phyloP scores from a whole-genome alignment of 2,329 filamentous ascomycete species.

The Ophiostoma pallidulum region DNA sequence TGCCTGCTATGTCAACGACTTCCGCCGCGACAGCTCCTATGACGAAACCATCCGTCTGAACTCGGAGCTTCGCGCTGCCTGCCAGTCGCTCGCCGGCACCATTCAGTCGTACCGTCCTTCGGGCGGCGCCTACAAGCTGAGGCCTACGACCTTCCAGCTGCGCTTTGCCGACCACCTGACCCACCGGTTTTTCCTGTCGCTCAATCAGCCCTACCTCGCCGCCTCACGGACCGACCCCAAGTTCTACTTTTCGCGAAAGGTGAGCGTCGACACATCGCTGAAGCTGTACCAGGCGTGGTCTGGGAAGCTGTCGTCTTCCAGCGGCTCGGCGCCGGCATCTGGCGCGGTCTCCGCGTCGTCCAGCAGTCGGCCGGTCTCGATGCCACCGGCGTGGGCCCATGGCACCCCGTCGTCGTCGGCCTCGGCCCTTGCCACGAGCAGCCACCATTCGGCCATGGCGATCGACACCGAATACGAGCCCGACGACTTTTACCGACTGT shows the following conservation, averaged over 20 bases:
- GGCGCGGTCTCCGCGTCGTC: too few relatives aligned
- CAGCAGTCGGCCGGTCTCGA: too few relatives aligned
- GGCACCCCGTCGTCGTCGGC: neutral
- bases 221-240: slow-evolving; percentile 35
- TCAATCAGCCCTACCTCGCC: slow-evolving; percentile 43
- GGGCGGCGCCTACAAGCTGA: slow-evolving; percentile 5
- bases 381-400: neutral
- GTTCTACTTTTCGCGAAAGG: slow-evolving; percentile 45
- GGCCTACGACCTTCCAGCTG: slow-evolving; percentile 30
- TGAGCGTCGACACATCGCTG: slow-evolving; percentile 33
- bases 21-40: slow-evolving; percentile 34
- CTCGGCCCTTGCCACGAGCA: neutral
- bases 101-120: slow-evolving; percentile 22
- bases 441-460: neutral
- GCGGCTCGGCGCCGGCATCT: neutral
- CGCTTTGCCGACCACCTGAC: slow-evolving; percentile 33
- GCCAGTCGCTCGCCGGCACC: slow-evolving; percentile 26
- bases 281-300: slow-evolving; percentile 23
- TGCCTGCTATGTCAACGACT: slow-evolving; percentile 37
- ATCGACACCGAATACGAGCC: slow-evolving; percentile 17
- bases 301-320: slow-evolving; percentile 5
- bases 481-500: slow-evolving; percentile 30
- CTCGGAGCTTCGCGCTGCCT: slow-evolving; percentile 32
- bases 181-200: slow-evolving; percentile 40
- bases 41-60: slow-evolving; percentile 38